These are phyloP conservation scores for Aspergillus sp. DNA, from an alignment of 2,329 filamentous ascomycete genomes.

Conservation along the genomic window DNA sequence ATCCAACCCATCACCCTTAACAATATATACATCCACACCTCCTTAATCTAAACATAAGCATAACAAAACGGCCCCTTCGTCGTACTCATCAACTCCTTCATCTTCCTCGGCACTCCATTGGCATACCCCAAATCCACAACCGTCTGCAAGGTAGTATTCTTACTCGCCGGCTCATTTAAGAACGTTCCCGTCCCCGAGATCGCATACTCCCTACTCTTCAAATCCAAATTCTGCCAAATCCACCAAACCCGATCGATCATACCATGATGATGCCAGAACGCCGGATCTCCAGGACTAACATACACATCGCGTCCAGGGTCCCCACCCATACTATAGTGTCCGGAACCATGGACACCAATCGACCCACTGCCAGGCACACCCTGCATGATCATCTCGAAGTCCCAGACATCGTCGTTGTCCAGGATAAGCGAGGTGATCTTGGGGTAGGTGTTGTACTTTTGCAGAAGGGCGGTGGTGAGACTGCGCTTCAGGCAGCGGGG, in stretches of 20 bases:
- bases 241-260: conserved; percentile 53
- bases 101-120: conserved; percentile 34
- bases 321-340: conserved; percentile 51
- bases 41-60: conserved; percentile 36
- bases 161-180: conserved; percentile 45
- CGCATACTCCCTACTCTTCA: conserved; percentile 35
- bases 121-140: conserved; percentile 43
- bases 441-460: conserved; percentile 25
- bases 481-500: conserved; percentile 34
- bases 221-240: conserved; percentile 54
- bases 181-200: conserved; percentile 50
- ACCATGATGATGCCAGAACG: conserved; percentile 52
- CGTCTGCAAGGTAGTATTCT: conserved; percentile 50
- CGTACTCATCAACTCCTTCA: conserved; percentile 46
- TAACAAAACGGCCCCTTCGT: conserved; percentile 52
- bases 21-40: not conserved
- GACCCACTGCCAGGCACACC: conserved; percentile 34
- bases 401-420: conserved; percentile 26
- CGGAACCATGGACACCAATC: conserved; percentile 49
- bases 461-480: conserved; percentile 24
- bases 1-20: no score
- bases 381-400: conserved; percentile 44
- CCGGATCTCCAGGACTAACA: conserved; percentile 49
- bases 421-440: conserved; percentile 25
- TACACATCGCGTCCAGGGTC: conserved; percentile 50